These are phyloP conservation scores for Kitagawia praeruptora DNA, from an alignment of 129 eudicot species.

Conservation along the genomic window DNA sequence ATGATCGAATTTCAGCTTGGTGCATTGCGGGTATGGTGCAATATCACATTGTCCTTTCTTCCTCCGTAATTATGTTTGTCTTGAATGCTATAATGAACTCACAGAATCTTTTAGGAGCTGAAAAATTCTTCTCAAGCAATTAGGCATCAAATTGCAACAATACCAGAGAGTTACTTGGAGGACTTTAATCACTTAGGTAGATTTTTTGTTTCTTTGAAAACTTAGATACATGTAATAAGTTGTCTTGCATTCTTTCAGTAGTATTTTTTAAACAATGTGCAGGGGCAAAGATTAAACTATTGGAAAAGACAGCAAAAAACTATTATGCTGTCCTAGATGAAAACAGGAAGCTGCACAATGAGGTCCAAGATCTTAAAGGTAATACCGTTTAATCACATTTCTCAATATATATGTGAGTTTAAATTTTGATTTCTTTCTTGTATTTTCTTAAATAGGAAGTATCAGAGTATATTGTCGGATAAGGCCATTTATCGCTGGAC, in stretches of 20 bases:
- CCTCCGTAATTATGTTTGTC: background rate
- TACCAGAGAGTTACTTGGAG: slow-evolving; percentile 54
- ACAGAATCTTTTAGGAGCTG: slow-evolving; percentile 55
- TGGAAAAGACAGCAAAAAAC: slow-evolving; percentile 61
- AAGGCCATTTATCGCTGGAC: slow-evolving; percentile 83
- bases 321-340: slow-evolving; percentile 58
- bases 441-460: slow-evolving; percentile 54
- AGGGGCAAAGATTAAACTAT: slow-evolving; percentile 50
- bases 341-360: slow-evolving; percentile 84
- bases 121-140: slow-evolving; percentile 74
- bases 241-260: slow-evolving; percentile 5
- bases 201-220: background rate
- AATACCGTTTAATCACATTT: background rate
- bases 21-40: slow-evolving; percentile 48
- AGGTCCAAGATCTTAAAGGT: slow-evolving; percentile 95
- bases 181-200: slow-evolving; percentile 69
- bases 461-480: slow-evolving; percentile 96
- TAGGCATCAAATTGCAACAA: slow-evolving; percentile 57
- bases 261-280: background rate
- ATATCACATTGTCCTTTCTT: background rate
- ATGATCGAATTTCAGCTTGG: slow-evolving; percentile 65
- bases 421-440: slow-evolving; percentile 8
- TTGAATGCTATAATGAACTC: slow-evolving; percentile 7
- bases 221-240: background rate
- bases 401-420: background rate